Evolutionary conservation across 2,329 filamentous ascomycete genomes (phyloP).

Genomic region (Atkinsonella texensis): DNA sequence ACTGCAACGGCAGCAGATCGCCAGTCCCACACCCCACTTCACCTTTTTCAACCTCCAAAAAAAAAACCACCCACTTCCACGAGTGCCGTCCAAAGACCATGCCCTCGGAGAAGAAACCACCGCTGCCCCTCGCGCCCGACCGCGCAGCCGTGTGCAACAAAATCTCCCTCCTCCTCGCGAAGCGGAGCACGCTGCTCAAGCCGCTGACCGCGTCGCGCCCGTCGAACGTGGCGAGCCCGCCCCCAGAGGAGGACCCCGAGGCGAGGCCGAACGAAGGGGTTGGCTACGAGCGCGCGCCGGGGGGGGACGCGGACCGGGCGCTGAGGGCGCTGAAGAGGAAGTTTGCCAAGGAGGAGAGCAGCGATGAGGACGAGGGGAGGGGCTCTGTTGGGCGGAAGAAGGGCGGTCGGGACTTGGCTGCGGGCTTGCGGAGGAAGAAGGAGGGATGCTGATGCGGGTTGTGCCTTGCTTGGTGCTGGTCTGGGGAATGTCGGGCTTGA

Average conservation of each 20-base stretch:
- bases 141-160: slow-evolving; percentile 28
- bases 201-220: slow-evolving; percentile 16
- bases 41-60: too few relatives aligned
- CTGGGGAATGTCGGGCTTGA: too few relatives aligned
- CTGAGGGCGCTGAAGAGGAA: slow-evolving; percentile 13
- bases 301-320: slow-evolving; percentile 14
- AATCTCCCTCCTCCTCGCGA: slow-evolving; percentile 27
- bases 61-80: too few relatives aligned
- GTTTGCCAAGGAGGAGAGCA: slow-evolving; percentile 15
- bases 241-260: not conserved
- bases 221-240: not conserved
- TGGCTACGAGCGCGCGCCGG: slow-evolving; percentile 25
- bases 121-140: slow-evolving; percentile 25
- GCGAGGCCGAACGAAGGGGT: slow-evolving; percentile 25
- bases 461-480: too few relatives aligned
- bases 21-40: too few relatives aligned
- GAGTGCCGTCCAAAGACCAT: too few relatives aligned
- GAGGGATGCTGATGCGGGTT: not conserved
- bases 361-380: slow-evolving; percentile 24
- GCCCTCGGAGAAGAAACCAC: not conserved
- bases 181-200: slow-evolving; percentile 21
- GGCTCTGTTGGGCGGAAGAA: slow-evolving; percentile 22
- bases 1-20: too few relatives aligned
- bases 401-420: too few relatives aligned
- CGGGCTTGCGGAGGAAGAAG: too few relatives aligned